Evolutionary conservation across 148 eudicot species (phyloP).

Genomic region (Simmondsia chinensis): DNA sequence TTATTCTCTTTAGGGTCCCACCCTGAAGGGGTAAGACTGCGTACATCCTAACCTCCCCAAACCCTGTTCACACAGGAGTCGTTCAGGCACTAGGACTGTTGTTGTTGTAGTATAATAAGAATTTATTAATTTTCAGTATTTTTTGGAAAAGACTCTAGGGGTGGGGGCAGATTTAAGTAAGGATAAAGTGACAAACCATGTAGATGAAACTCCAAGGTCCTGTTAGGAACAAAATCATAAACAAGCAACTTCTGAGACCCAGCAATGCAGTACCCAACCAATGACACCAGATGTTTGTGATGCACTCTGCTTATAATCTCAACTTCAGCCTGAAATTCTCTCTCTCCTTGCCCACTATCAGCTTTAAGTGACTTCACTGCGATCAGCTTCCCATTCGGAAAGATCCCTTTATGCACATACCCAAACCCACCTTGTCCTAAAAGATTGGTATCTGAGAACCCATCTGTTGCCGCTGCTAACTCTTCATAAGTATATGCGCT

Average conservation of each 20-base stretch:
- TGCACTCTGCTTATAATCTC: constrained; percentile 96
- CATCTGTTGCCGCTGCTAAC: constrained; percentile 77
- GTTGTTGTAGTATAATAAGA: too few species aligned
- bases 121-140: too few species aligned
- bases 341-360: constrained; percentile 90
- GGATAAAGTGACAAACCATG: constrained; percentile 46
- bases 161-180: neutral
- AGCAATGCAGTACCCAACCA: constrained; percentile 80
- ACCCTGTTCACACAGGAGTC: too few species aligned
- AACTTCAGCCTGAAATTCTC: constrained; percentile 94
- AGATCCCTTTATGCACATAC: constrained; percentile 78
- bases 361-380: constrained; percentile 88
- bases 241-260: constrained; percentile 79
- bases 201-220: constrained; percentile 83
- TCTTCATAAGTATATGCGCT: constrained; percentile 76
- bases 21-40: too few species aligned
- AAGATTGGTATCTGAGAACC: constrained; percentile 74
- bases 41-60: too few species aligned
- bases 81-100: too few species aligned
- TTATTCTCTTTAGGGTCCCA: too few species aligned
- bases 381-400: constrained; percentile 83
- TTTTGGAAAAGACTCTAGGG: too few species aligned
- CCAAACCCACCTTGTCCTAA: constrained; percentile 99
- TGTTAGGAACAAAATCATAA: constrained; percentile 80
- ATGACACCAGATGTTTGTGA: constrained; percentile 94